Percentiles rank a stretch among this genome's conserved stretches.
phyloP scores from a whole-genome alignment of 768 basidiomycete genomes.

The Rhodocollybia butyracea region DNA sequence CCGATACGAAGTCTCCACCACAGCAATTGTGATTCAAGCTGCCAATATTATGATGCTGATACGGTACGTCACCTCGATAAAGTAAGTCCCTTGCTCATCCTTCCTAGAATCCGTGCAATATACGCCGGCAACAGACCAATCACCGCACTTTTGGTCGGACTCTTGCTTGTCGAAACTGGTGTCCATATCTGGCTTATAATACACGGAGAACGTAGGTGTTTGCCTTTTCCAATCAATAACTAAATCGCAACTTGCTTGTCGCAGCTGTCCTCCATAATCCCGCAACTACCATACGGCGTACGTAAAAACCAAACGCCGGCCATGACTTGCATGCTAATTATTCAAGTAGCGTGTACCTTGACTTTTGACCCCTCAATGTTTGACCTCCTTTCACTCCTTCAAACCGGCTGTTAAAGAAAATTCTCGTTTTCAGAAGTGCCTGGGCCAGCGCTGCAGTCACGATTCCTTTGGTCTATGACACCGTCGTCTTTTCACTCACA shows the following conservation, averaged over 20 bases:
- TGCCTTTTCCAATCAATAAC: background rate
- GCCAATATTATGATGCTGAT: conserved; percentile 1
- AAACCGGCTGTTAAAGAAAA: background rate
- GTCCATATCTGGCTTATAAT: background rate
- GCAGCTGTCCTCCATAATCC: background rate
- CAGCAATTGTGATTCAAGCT: background rate
- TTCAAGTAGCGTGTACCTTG: background rate
- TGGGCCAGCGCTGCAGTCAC: background rate
- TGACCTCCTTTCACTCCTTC: background rate
- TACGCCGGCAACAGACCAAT: background rate
- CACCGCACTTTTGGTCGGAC: background rate
- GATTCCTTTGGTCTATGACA: conserved; percentile 1
- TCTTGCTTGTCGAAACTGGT: background rate
- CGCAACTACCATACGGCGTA: background rate
- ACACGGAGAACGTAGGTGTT: background rate
- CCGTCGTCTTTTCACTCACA: background rate
- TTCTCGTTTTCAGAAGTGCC: background rate
- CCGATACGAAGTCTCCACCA: background rate
- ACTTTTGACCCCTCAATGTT: background rate
- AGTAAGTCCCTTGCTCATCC: background rate
- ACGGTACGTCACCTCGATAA: background rate
- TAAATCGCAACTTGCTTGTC: no score
- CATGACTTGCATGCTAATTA: background rate
- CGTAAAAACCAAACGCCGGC: background rate
- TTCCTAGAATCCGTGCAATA: background rate